These are phyloP conservation scores for Pythium pyrilobum DNA, from an alignment of 352 stramenopile genomes.

Conservation along the genomic window DNA sequence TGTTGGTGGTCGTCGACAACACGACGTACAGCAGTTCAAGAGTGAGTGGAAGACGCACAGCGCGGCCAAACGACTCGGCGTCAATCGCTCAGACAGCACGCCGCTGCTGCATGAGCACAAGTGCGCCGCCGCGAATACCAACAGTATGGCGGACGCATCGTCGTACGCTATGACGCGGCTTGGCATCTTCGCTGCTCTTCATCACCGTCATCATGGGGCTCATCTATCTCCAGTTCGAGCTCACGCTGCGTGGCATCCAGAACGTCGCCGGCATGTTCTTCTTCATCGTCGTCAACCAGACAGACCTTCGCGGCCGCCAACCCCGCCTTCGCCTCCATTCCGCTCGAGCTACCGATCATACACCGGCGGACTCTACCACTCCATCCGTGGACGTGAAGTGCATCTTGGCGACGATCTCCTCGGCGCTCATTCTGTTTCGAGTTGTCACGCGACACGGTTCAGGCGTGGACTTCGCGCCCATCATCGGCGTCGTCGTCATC, in stretches of 20 bases:
- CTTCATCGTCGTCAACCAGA: constrained; percentile 42
- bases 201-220: constrained; percentile 36
- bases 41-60: constrained; percentile 26
- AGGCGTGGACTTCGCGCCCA: constrained; percentile 34
- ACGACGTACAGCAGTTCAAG: constrained; percentile 37
- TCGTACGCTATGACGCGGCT: constrained; percentile 13
- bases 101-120: constrained; percentile 6
- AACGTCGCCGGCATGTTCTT: constrained; percentile 44
- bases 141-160: too few relatives aligned
- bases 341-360: constrained; percentile 29
- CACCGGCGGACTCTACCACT: constrained; percentile 18
- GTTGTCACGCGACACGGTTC: too few relatives aligned
- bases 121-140: too few relatives aligned
- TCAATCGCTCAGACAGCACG: constrained; percentile 1
- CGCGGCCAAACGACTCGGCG: neutral
- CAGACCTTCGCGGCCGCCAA: constrained; percentile 31
- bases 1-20: constrained; percentile 45
- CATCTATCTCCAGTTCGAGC: constrained; percentile 43
- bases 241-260: constrained; percentile 35
- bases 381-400: too few relatives aligned
- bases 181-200: constrained; percentile 20
- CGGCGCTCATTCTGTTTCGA: too few relatives aligned
- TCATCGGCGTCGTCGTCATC: constrained; percentile 41
- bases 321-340: constrained; percentile 19
- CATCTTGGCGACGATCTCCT: too few relatives aligned